These are phyloP conservation scores for Blastocystis sp. DNA, from an alignment of 352 stramenopile species.

Conservation along the genomic window DNA sequence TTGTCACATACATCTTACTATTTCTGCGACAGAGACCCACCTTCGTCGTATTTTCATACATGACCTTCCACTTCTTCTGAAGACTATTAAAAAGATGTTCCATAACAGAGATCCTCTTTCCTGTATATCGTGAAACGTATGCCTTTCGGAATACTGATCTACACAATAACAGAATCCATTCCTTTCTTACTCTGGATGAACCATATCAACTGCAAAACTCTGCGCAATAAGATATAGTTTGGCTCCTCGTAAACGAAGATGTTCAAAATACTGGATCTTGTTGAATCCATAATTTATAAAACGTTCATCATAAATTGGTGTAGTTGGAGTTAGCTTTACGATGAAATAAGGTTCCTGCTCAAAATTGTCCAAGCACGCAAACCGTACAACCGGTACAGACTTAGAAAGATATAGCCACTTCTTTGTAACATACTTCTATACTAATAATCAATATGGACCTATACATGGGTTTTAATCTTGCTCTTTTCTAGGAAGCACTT, in stretches of 20 bases:
- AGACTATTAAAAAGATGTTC: constrained; percentile 5
- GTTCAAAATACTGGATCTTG: constrained; percentile 68
- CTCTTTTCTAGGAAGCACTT: constrained; percentile 38
- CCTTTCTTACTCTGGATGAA: constrained; percentile 14
- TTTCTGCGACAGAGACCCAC: constrained; percentile 23
- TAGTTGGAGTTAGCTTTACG: constrained; percentile 28
- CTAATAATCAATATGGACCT: neutral
- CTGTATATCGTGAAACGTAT: constrained; percentile 9
- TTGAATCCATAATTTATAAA: constrained; percentile 68
- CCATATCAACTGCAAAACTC: constrained; percentile 60
- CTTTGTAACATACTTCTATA: constrained; percentile 32
- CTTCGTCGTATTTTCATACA: constrained; percentile 8
- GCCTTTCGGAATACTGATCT: constrained; percentile 16
- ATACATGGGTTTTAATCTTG: constrained; percentile 11
- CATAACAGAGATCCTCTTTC: neutral
- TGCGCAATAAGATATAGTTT: constrained; percentile 32
- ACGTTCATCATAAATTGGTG: constrained; percentile 43
- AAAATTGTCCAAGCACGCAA: constrained; percentile 1
- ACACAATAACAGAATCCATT: neutral
- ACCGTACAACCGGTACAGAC: neutral
- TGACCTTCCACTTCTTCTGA: neutral
- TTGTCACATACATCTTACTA: neutral
- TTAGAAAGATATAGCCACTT: constrained; percentile 19
- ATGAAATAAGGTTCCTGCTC: constrained; percentile 65
- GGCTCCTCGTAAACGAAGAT: constrained; percentile 28